Percentiles rank a stretch among this genome's conserved stretches.
Conservation (phyloP, 768 basidiomycete species). For the Lepiota subincarnata region DNA sequence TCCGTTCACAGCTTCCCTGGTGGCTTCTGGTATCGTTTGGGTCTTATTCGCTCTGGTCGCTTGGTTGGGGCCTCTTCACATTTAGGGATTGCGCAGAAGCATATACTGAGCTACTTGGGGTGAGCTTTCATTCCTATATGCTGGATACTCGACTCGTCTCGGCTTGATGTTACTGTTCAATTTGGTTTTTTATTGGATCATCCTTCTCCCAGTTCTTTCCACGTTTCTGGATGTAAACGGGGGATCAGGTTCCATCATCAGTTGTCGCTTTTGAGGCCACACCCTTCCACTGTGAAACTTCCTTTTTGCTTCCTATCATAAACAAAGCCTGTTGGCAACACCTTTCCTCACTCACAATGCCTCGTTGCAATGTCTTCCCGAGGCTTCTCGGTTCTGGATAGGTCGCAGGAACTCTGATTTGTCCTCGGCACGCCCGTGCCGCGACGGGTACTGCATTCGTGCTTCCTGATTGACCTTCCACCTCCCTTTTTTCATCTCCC, state of each 20-base stretch:
- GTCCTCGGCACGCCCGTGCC: conserved; percentile 1
- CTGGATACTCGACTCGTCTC: not conserved
- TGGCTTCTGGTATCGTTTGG: conserved; percentile 80
- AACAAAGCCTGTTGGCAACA: not conserved
- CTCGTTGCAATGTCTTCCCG: conserved; percentile 2
- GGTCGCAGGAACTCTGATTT: not conserved
- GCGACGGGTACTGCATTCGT: not conserved
- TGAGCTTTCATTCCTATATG: conserved; percentile 28
- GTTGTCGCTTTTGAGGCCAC: not conserved
- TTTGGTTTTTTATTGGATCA: not conserved
- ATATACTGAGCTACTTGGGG: conserved; percentile 62
- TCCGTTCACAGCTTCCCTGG: conserved; percentile 60
- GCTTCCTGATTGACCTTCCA: conserved; percentile 1
- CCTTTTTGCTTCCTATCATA: not conserved
- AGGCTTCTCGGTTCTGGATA: not conserved
- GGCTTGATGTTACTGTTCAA: conserved; percentile 3
- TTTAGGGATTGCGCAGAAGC: conserved; percentile 80
- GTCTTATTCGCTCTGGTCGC: conserved; percentile 71
- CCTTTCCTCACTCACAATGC: not conserved
- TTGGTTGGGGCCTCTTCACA: conserved; percentile 71
- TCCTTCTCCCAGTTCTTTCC: not conserved
- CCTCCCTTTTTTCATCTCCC: conserved; percentile 4
- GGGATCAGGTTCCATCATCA: not conserved
- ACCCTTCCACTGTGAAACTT: not conserved
- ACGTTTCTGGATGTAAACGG: not conserved